Percentiles rank a stretch among this genome's conserved stretches.
These are phyloP conservation scores for Trichoderma endophyticum DNA, from an alignment of 2,329 filamentous ascomycete genomes.

Conservation along the genomic window DNA sequence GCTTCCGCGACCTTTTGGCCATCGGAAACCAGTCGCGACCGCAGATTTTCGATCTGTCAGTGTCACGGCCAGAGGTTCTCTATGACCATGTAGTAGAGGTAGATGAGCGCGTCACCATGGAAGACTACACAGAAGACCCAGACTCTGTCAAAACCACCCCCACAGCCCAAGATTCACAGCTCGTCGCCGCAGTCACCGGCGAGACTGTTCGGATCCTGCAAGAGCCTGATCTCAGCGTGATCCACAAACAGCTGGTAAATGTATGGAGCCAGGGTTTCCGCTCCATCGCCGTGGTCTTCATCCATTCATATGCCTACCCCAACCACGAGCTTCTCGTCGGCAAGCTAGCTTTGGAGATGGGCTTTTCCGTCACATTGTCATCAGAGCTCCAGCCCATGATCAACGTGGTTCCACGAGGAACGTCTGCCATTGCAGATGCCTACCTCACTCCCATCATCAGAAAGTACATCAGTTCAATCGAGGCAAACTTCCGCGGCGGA, in stretches of 20 bases:
- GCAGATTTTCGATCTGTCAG: conserved; percentile 70
- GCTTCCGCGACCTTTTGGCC: conserved; percentile 67
- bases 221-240: conserved; percentile 52
- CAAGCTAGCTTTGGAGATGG: conserved; percentile 37
- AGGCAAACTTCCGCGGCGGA: conserved; percentile 36
- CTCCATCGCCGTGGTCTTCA: conserved; percentile 57
- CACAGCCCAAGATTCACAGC: conserved; percentile 48
- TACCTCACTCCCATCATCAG: conserved; percentile 42
- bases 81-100: conserved; percentile 70
- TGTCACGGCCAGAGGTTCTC: conserved; percentile 64
- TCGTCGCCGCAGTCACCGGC: conserved; percentile 65
- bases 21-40: conserved; percentile 74
- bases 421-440: conserved; percentile 42
- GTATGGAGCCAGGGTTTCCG: conserved; percentile 60
- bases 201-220: conserved; percentile 66
- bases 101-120: conserved; percentile 71
- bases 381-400: conserved; percentile 42
- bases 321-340: conserved; percentile 49
- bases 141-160: conserved; percentile 40
- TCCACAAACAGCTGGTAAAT: conserved; percentile 54
- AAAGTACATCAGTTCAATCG: conserved; percentile 35
- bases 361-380: conserved; percentile 40
- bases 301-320: conserved; percentile 66
- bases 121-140: conserved; percentile 71
- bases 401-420: conserved; percentile 44